phyloP scores from a whole-genome alignment of 148 eudicot genomes.

The Rhododendron ferrugineum region DNA sequence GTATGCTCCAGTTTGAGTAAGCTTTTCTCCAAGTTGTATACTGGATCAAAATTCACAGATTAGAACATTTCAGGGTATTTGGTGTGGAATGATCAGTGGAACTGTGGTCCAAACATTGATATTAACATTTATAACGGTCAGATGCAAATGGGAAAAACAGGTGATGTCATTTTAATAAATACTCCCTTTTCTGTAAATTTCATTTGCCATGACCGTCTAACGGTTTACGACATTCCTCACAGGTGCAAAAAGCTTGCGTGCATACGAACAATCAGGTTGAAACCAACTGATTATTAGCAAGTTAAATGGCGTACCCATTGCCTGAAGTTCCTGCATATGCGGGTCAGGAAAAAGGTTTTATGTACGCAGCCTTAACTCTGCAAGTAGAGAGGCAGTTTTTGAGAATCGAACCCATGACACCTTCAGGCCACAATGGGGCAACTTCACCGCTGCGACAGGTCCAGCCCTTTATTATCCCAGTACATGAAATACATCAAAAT shows the following conservation, averaged over 20 bases:
- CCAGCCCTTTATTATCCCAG: background rate
- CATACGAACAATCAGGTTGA: background rate
- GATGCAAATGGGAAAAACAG: slow-evolving; percentile 25
- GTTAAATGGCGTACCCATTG: background rate
- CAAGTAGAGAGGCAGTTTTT: background rate
- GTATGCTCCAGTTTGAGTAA: background rate
- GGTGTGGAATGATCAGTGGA: slow-evolving; percentile 31
- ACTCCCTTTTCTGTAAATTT: background rate
- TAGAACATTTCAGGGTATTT: slow-evolving; percentile 17
- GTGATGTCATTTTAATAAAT: background rate
- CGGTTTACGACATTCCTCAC: background rate
- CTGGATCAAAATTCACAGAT: background rate
- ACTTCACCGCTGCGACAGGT: background rate
- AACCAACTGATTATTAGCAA: background rate
- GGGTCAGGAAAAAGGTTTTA: background rate
- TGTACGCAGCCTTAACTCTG: background rate
- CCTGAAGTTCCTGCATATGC: background rate
- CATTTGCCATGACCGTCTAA: background rate
- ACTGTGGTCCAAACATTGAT: slow-evolving; percentile 27
- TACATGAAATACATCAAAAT: background rate
- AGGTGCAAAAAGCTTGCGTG: slow-evolving; percentile 10
- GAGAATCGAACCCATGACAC: background rate
- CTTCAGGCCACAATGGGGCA: background rate
- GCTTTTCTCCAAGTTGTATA: background rate
- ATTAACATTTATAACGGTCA: slow-evolving; percentile 5